Percentiles rank a stretch among this genome's conserved stretches.
Evolutionary conservation across 371 early-diverging fungal species (phyloP).

Genomic region (Lichtheimia hyalospora): DNA sequence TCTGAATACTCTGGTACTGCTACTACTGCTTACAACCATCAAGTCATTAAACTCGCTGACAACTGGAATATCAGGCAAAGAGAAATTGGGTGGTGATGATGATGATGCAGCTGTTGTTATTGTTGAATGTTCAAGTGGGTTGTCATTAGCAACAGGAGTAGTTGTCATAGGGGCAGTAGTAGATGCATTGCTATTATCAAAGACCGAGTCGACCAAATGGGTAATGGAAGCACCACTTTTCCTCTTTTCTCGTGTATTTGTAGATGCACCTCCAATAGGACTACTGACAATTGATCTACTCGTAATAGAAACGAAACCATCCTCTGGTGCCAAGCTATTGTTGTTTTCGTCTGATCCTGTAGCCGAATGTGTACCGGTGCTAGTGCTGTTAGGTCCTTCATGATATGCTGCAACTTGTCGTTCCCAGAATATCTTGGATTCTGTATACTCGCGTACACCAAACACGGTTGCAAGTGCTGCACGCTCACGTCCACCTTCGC

Average conservation of each 20-base stretch:
- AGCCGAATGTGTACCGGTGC: no score
- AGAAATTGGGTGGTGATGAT: conserved; percentile 17
- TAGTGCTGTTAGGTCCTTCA: no score
- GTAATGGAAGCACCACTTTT: conserved; percentile 13
- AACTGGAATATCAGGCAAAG: conserved; percentile 36
- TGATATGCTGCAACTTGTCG: conserved; percentile 13
- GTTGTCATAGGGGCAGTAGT: not conserved
- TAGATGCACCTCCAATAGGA: conserved; percentile 1
- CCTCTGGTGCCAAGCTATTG: not conserved
- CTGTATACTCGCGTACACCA: conserved; percentile 49
- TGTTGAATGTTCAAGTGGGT: not conserved
- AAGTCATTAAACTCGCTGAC: conserved; percentile 41
- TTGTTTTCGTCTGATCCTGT: no score
- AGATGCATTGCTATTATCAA: conserved; percentile 13
- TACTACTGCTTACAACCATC: no score
- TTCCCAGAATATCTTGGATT: conserved; percentile 48
- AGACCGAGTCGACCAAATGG: conserved; percentile 27
- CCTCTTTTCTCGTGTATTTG: not conserved
- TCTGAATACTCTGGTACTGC: no score
- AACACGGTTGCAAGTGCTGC: conserved; percentile 51
- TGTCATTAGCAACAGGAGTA: not conserved
- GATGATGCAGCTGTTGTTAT: conserved; percentile 10
- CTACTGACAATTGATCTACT: conserved; percentile 12
- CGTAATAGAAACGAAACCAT: conserved; percentile 20
- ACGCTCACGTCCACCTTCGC: conserved; percentile 42